Evolutionary conservation across 306 rosid species (phyloP).

Genomic region (Coriaria nepalensis): DNA sequence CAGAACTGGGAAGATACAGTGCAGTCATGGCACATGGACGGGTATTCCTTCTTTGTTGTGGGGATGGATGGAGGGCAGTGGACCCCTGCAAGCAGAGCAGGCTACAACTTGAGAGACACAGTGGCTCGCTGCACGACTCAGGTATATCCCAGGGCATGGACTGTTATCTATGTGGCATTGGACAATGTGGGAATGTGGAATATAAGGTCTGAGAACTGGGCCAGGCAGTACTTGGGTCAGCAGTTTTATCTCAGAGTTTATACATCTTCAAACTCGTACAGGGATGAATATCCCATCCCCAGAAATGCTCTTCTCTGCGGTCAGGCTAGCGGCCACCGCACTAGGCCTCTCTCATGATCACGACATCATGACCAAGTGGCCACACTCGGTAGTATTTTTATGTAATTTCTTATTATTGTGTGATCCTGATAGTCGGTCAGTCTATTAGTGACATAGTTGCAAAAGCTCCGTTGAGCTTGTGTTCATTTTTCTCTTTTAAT

Average conservation of each 20-base stretch:
- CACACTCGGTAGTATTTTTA: too few species aligned
- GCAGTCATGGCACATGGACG: conserved; percentile 93
- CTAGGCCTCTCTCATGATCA: conserved; percentile 32
- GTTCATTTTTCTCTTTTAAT: too few species aligned
- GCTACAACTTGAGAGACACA: conserved; percentile 83
- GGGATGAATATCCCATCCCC: conserved; percentile 78
- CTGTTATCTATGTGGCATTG: conserved; percentile 69
- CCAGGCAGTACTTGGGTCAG: conserved; percentile 86
- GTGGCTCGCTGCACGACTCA: conserved; percentile 75
- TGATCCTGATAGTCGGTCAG: too few species aligned
- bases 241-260: conserved; percentile 80
- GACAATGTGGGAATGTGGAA: conserved; percentile 99
- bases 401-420: too few species aligned
- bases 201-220: conserved; percentile 87
- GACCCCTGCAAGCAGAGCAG: conserved; percentile 56
- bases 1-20: conserved; percentile 80
- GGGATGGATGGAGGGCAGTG: conserved; percentile 96
- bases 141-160: conserved; percentile 86
- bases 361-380: too few species aligned
- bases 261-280: conserved; percentile 47
- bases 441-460: too few species aligned
- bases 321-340: conserved; percentile 63
- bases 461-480: too few species aligned
- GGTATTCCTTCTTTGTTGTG: conserved; percentile 74
- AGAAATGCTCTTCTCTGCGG: conserved; percentile 84